Evolutionary conservation across 2,329 filamentous ascomycete species (phyloP).

Genomic region (Lasiodiplodia theobromae): DNA sequence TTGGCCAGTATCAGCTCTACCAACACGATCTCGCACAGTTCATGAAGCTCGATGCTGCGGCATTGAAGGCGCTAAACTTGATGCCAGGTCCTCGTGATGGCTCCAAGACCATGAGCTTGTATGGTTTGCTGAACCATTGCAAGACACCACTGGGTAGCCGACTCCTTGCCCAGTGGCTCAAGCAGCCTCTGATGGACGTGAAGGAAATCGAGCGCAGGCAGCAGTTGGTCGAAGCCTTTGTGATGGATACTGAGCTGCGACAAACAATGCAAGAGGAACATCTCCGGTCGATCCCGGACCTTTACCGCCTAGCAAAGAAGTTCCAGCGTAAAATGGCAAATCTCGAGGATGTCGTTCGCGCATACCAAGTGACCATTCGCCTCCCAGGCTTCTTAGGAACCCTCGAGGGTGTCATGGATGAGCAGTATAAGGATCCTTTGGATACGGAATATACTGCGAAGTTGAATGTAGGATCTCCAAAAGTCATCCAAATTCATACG

Average conservation of each 20-base stretch:
- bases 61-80: conserved; percentile 90
- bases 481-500: conserved; percentile 35
- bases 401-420: conserved; percentile 93
- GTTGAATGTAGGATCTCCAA: conserved; percentile 55
- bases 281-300: conserved; percentile 87
- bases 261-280: conserved; percentile 98
- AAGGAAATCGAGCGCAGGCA: conserved; percentile 89
- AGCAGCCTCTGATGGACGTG: conserved; percentile 94
- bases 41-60: conserved; percentile 97
- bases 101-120: conserved; percentile 96
- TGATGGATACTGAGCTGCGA: conserved; percentile 87
- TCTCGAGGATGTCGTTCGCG: conserved; percentile 92
- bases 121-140: conserved; percentile 93
- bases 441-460: conserved; percentile 88
- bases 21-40: conserved; percentile 96
- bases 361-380: conserved; percentile 93
- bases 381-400: conserved; percentile 89
- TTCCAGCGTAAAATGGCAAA: conserved; percentile 93
- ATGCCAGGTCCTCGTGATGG: conserved; percentile 97
- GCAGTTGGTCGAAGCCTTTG: conserved; percentile 93
- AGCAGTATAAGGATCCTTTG: conserved; percentile 85
- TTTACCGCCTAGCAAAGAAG: conserved; percentile 91
- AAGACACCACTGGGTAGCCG: conserved; percentile 94
- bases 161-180: conserved; percentile 92
- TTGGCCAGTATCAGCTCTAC: conserved; percentile 95